phyloP scores from a whole-genome alignment of 1,284 basidiomycete genomes.

The Malassezia japonica region DNA sequence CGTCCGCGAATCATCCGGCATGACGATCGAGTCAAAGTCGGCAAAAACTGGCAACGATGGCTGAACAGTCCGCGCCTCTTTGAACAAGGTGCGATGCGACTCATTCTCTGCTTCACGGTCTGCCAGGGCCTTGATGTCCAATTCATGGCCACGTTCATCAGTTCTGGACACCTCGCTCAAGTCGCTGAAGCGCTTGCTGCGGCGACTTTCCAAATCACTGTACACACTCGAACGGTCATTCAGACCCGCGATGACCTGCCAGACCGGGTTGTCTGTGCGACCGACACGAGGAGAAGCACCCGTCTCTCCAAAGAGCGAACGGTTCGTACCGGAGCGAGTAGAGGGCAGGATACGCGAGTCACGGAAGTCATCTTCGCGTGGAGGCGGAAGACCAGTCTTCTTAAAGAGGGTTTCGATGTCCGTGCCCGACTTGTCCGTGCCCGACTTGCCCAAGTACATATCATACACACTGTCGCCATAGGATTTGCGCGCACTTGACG shows the following conservation, averaged over 20 bases:
- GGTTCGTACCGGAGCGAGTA: no score
- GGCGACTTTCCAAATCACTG: constrained; percentile 1
- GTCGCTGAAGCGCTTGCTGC: constrained; percentile 10
- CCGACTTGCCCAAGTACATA: constrained; percentile 3
- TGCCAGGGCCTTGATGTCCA: neutral
- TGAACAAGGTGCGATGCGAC: constrained; percentile 8
- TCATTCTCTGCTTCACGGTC: neutral
- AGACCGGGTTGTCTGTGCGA: constrained; percentile 13
- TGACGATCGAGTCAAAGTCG: neutral
- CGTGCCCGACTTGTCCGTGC: no score
- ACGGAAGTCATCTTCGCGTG: neutral
- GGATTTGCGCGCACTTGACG: neutral
- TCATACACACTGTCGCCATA: constrained; percentile 11
- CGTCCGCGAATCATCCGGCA: neutral
- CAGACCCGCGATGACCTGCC: constrained; percentile 15
- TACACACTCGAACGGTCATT: constrained; percentile 14
- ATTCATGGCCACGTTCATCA: neutral
- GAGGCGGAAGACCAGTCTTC: neutral
- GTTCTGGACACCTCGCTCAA: constrained; percentile 2
- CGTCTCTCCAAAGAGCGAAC: neutral
- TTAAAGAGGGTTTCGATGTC: constrained; percentile 5
- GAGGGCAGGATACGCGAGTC: neutral
- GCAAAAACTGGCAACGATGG: neutral
- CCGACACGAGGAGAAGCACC: neutral
- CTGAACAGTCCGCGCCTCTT: neutral